phyloP scores from a whole-genome alignment of 2,329 filamentous ascomycete species.

The Cercospora sp. region DNA sequence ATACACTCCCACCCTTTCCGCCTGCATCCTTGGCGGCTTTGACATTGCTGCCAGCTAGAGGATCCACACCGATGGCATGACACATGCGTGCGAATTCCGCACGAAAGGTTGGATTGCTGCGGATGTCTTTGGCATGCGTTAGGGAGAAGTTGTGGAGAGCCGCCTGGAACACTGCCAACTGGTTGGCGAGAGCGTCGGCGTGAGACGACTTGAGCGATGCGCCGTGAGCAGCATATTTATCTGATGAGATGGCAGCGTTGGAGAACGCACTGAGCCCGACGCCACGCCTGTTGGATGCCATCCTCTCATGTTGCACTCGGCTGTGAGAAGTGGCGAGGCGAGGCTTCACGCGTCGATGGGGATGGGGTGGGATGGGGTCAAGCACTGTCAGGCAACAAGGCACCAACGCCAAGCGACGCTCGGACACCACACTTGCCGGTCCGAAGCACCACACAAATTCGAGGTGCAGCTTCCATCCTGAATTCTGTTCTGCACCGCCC shows the following conservation, averaged over 20 bases:
- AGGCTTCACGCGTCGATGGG: not conserved
- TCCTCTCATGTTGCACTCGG: constrained; percentile 28
- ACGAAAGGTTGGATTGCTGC: constrained; percentile 90
- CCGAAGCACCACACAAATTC: constrained; percentile 20
- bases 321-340: not conserved
- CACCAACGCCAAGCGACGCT: constrained; percentile 14
- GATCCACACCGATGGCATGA: constrained; percentile 92
- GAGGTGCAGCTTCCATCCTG: constrained; percentile 21
- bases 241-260: constrained; percentile 77
- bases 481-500: constrained; percentile 35
- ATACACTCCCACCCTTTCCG: constrained; percentile 67
- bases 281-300: constrained; percentile 65
- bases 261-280: constrained; percentile 90
- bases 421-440: constrained; percentile 9
- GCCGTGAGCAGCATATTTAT: constrained; percentile 89
- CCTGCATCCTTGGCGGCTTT: constrained; percentile 41
- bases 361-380: not conserved
- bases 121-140: constrained; percentile 93
- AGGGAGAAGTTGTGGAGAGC: constrained; percentile 92
- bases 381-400: constrained; percentile 6
- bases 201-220: constrained; percentile 81
- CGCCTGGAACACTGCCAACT: constrained; percentile 93
- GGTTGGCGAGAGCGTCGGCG: constrained; percentile 81
- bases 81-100: constrained; percentile 99
- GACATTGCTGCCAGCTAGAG: constrained; percentile 62